Percentiles rank a stretch among this genome's conserved stretches.
phyloP scores from a whole-genome alignment of 192 early-diverging fungal species.

The Pecoramyces ruminantium region DNA sequence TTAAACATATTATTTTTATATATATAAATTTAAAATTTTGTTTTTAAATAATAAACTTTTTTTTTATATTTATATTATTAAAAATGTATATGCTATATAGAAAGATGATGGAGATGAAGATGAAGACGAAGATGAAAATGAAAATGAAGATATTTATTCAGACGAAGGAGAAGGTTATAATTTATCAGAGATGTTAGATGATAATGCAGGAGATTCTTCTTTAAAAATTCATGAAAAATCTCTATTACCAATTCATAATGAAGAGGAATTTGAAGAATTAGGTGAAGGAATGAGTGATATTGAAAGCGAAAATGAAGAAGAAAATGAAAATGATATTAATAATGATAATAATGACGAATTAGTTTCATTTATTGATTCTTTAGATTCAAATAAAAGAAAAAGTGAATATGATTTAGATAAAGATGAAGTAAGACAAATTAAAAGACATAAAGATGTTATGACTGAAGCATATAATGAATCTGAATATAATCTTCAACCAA shows the following conservation, averaged over 20 bases:
- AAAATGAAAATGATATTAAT: conserved; percentile 81
- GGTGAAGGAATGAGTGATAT: conserved; percentile 19
- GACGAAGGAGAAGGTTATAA: neutral
- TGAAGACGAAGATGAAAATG: neutral
- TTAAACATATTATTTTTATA: too few relatives aligned
- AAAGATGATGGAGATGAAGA: neutral
- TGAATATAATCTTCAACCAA: conserved; percentile 46
- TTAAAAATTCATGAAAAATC: neutral
- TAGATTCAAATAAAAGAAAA: conserved; percentile 12
- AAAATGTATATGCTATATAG: too few relatives aligned
- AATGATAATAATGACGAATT: conserved; percentile 73
- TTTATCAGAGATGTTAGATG: neutral
- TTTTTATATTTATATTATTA: too few relatives aligned
- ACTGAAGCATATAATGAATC: conserved; percentile 57
- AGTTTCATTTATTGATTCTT: conserved; percentile 55
- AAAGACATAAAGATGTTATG: conserved; percentile 30
- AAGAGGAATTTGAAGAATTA: neutral
- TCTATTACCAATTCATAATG: neutral
- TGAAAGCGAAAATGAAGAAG: conserved; percentile 79
- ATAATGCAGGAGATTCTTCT: neutral
- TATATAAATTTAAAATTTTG: too few relatives aligned
- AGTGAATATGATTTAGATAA: conserved; percentile 14
- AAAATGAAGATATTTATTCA: neutral
- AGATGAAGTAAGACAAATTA: conserved; percentile 12
- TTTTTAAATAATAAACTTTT: too few relatives aligned